Base-by-base conservation (phyloP, 345 rosid species). In the Camelina neglecta region DNA sequence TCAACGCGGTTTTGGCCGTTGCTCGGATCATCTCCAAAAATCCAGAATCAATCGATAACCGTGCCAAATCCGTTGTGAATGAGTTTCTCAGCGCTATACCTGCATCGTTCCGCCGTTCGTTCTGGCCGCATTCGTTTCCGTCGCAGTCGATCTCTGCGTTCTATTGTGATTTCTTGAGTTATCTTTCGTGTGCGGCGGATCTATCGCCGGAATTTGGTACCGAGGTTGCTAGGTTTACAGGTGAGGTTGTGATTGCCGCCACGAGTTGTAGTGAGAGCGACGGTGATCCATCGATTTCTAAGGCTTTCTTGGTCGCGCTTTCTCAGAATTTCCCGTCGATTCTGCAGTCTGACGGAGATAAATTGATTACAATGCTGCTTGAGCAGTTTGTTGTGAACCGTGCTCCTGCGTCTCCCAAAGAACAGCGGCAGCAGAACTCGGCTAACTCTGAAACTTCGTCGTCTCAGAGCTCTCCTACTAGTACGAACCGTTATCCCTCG, bases 51-150 rank as follows among this genome's bases (percentile, higher is more conserved):
- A 65, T 79, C 42, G 97, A 90, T 33, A 83, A 73, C 36, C 81
- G 90, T 41, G 86, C 98, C 15, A 81, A 86, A 75, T 81, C 87
- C 58, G 82, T 84, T 48, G 78, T 86, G 8, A 76, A 88, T 50
- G 98, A 88, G 51, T 96, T 91, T 76, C 75, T 91, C 61, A 87
- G 85, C 58, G 82, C 90, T 7, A 75, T 90, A 38, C 97, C 98
- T 44, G 75, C 83, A 18, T 91, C 98, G 10, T 96, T 96, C 60
- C 69, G 65, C n/a, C 85, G 77, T 47, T 85, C 90, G 0, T 96
- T 89, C 63, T 96, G 99, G 99, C 99, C 98, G 47, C 96, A 88
- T 60, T 89, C 98, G 20, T 86, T 80, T 74, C 73, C 72, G 38
- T 47, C 21, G 71, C 93, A 84, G 54, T 73, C 85, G 60, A 85